phyloP scores from a whole-genome alignment of 108 stramenopile genomes.

The Nitzschia putrida region DNA sequence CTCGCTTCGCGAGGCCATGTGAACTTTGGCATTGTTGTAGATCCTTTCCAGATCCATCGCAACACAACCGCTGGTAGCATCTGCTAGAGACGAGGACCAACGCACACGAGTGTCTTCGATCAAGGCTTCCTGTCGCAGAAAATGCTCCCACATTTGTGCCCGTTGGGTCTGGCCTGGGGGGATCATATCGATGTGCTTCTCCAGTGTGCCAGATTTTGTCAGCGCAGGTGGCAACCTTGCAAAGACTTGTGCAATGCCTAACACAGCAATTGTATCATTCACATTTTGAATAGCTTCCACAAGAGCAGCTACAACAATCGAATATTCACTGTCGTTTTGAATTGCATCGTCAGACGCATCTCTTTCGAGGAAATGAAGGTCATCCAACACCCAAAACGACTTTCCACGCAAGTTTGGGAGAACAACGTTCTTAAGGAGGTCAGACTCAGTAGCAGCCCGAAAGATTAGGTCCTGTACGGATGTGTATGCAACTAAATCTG shows the following conservation, averaged over 20 bases:
- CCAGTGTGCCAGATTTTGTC: conserved; percentile 67
- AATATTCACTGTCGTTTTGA: conserved; percentile 46
- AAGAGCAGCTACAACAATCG: conserved; percentile 53
- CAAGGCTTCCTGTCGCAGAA: conserved; percentile 31
- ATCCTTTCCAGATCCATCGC: conserved; percentile 70
- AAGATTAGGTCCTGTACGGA: conserved; percentile 46
- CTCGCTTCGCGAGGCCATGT: conserved; percentile 32
- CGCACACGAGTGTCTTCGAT: background rate
- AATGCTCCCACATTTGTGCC: conserved; percentile 48
- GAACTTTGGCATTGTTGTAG: conserved; percentile 64
- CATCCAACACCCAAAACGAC: conserved; percentile 63
- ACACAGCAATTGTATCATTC: conserved; percentile 27
- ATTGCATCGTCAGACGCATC: conserved; percentile 35
- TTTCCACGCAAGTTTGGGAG: conserved; percentile 22
- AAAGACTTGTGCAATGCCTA: conserved; percentile 55
- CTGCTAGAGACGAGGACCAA: conserved; percentile 61
- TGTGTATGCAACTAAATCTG: conserved; percentile 10
- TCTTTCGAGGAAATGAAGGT: conserved; percentile 56
- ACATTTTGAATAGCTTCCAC: conserved; percentile 52
- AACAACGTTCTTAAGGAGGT: conserved; percentile 36
- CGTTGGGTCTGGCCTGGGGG: conserved; percentile 75
- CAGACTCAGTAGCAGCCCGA: conserved; percentile 48
- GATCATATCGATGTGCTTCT: conserved; percentile 64
- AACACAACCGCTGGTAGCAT: conserved; percentile 73
- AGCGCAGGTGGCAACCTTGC: conserved; percentile 54